Conservation (phyloP, 257 asterid species). For the Nicotiana benthamiana region DNA sequence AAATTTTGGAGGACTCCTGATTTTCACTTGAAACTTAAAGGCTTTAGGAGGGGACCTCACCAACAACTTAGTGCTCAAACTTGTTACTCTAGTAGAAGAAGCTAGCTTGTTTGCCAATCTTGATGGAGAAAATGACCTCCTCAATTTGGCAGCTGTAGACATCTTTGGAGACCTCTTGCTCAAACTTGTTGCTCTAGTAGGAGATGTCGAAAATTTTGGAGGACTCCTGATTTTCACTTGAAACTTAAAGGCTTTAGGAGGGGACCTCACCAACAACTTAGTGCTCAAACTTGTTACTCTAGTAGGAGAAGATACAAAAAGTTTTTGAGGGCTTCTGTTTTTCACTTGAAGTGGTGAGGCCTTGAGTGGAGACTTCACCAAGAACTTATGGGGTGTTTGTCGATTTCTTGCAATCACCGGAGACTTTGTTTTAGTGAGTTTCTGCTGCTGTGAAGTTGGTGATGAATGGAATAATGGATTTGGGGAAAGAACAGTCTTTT, state of each 20-base stretch:
- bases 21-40: slow-evolving; percentile 44
- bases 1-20: slow-evolving; percentile 43
- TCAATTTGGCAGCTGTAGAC: slow-evolving; percentile 39
- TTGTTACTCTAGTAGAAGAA: no score
- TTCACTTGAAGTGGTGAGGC: slow-evolving; percentile 32
- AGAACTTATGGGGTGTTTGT: slow-evolving; percentile 68
- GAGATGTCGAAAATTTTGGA: slow-evolving; percentile 32
- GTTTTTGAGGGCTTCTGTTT: slow-evolving; percentile 37
- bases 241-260: slow-evolving; percentile 32
- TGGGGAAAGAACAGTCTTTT: slow-evolving; percentile 76
- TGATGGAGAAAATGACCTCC: slow-evolving; percentile 69
- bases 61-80: no score
- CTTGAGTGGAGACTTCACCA: slow-evolving; percentile 62
- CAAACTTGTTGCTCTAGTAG: slow-evolving; percentile 9
- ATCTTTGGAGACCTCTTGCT: slow-evolving; percentile 35
- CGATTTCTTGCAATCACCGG: slow-evolving; percentile 36
- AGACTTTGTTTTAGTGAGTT: slow-evolving; percentile 51
- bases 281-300: slow-evolving; percentile 9
- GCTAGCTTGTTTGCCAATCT: slow-evolving; percentile 40
- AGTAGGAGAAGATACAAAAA: slow-evolving; percentile 31
- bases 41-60: no score
- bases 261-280: slow-evolving; percentile 71
- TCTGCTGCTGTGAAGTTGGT: slow-evolving; percentile 40
- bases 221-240: slow-evolving; percentile 52
- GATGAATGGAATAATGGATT: slow-evolving; percentile 72